Base-by-base conservation (phyloP, 2,329 filamentous ascomycete genomes). In the Paraphoma sp. region DNA sequence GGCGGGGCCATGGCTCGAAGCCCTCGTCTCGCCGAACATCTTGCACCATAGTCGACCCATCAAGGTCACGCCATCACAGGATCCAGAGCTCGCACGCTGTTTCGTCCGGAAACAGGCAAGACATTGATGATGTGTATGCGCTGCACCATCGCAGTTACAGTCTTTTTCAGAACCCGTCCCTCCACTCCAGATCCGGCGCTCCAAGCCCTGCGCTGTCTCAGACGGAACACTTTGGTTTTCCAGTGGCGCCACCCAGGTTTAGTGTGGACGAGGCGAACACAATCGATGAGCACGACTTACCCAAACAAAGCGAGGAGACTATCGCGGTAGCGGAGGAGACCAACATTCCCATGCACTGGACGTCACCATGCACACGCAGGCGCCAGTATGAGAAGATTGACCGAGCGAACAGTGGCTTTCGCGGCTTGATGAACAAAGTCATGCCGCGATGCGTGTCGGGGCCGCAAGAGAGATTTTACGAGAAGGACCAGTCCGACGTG, bases 131-230 rank as follows among this genome's bases (percentile, higher is more conserved):
- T 50, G 74, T 76, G 12, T 68, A 77, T 1, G 76, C 76, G 11
- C 65, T 78, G 31, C 76, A 78, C 59, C 76, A 75, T 50, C 73
- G 76, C 60, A 74, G 71, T 51, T 76, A 72, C 57, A 73, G 64
- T 53, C 60, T 78, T 42, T 75, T 75, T 51, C 63, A 68, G 6
- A 72, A 71, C 44, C 64, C 70, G 23, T 66, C 67, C n/a, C 69
- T 73, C 41, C 67, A 71, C 29, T 50, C 70, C 18, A 53, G 55
- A 16, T 66, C 67, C 4, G 60, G 53, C 8, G 56, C 66, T 6
- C 61, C 66, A 14, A 69, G 64, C 31, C 64, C 70, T 38, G 57
- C 62, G 8, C 52, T 68, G 30, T 69, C 68, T 56, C 62, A 59
- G 42, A 50, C 61, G 17, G 64, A 66, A 18, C 43, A 51, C 6